Base-by-base conservation (phyloP, 1,284 basidiomycete species). In the Chiua sp. region DNA sequence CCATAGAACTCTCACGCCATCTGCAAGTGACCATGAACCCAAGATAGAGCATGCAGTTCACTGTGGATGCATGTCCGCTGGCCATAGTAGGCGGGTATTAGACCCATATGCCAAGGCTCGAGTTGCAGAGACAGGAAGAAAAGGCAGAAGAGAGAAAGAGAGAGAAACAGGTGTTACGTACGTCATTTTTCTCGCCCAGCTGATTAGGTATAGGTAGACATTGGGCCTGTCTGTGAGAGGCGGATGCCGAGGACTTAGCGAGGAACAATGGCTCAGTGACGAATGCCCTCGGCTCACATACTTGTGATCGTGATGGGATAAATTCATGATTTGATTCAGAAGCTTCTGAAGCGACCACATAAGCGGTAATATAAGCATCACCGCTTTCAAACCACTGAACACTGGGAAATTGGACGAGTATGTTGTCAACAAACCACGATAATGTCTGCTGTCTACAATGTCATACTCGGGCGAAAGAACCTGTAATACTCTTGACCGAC, bases 1-100 rank as follows among this genome's bases (percentile, higher is more conserved):
- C 91, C 91, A 65, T 82, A 93, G 26, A 26, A 26, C 26, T 5
- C 26, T 26, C 5, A 26, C 26, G 91, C 91, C 80, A 88, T 86
- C 67, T 91, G 87, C 84, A 86, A 1, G 80, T 77, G 47, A 82
- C 81, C 55, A 84, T 80, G 65, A 82, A 88, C 59, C 83, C 82
- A 39, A 72, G 68, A 44, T 87, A 86, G n/a, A 89, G 77, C 37
- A 74, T 72, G 66, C 88, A 88, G 68, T 89, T 85, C 46, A 87
- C 87, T 77, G 88, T 78, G 16, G 86, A 86, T 20, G 86, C 88
- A 51, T 76, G 69, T 44, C 87, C 86, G 65, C 75, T 65, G 52
- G 26, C 26, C 26, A 26, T 26, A 26, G 26, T 26, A 26, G 79
- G 26, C 58, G 84, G 73, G 70, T 90, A 90, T 65, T 84, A 72